Evolutionary conservation across 129 eudicot genomes (phyloP).

Genomic region (Lonicera japonica): DNA sequence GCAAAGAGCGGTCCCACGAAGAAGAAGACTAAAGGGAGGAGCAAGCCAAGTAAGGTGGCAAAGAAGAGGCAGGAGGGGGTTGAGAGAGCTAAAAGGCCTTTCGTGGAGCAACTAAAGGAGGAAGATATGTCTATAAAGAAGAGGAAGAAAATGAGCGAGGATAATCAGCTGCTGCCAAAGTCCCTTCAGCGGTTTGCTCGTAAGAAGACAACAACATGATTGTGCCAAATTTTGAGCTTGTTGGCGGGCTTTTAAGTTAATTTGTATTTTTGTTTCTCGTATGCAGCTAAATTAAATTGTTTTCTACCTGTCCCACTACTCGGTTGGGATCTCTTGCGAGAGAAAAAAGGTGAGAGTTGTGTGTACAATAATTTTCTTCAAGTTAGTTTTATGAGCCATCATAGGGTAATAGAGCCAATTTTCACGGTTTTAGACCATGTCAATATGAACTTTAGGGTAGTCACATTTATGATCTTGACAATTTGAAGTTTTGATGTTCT

Average conservation of each 20-base stretch:
- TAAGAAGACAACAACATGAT: slow-evolving; percentile 25
- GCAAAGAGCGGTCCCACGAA: slow-evolving; percentile 43
- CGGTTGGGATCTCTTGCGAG: too few species aligned
- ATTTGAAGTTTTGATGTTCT: too few species aligned
- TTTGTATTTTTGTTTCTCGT: neutral
- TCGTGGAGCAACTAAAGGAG: slow-evolving; percentile 37
- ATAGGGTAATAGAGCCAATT: too few species aligned
- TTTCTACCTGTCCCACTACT: too few species aligned
- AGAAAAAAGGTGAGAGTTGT: too few species aligned
- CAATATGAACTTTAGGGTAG: too few species aligned
- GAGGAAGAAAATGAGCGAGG: slow-evolving; percentile 40
- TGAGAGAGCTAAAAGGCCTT: slow-evolving; percentile 52
- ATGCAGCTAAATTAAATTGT: too few species aligned
- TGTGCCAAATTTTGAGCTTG: neutral
- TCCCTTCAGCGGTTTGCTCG: slow-evolving; percentile 61
- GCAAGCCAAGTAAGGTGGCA: slow-evolving; percentile 62
- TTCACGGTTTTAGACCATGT: too few species aligned
- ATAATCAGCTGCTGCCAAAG: slow-evolving; percentile 37
- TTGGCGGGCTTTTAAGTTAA: neutral
- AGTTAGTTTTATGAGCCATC: too few species aligned
- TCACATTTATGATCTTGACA: too few species aligned
- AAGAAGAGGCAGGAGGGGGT: slow-evolving; percentile 68
- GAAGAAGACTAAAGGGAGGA: slow-evolving; percentile 85
- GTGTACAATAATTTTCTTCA: too few species aligned
- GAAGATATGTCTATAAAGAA: slow-evolving; percentile 40